Conservation (phyloP, 1,284 basidiomycete genomes). For the Apiotrichum sp. region DNA sequence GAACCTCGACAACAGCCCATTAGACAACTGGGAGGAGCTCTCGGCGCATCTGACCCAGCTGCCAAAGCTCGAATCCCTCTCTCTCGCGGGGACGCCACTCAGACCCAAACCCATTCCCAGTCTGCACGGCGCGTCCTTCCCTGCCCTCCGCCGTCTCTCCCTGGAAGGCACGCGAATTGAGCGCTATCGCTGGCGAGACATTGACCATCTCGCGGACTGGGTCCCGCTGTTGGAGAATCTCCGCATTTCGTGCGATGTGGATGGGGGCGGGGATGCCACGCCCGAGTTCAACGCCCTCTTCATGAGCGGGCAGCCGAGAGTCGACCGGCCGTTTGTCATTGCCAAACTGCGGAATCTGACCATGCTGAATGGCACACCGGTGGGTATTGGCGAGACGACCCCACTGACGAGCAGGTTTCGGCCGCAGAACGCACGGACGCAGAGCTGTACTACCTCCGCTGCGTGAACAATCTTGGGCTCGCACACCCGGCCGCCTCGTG, state of each 20-base stretch:
- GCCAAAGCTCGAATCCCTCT: constrained; percentile 55
- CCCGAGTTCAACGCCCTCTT: background rate
- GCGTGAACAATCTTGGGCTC: constrained; percentile 44
- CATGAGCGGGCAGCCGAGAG: constrained; percentile 45
- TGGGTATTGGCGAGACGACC: constrained; percentile 44
- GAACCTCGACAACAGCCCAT: constrained; percentile 69
- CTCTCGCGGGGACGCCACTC: constrained; percentile 64
- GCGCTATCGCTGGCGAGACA: constrained; percentile 54
- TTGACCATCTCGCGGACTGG: constrained; percentile 59
- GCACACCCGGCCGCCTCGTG: constrained; percentile 11
- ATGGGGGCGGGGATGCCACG: background rate
- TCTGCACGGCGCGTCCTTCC: constrained; percentile 20
- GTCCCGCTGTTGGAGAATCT: constrained; percentile 10
- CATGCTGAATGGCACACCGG: constrained; percentile 62
- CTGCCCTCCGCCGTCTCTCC: constrained; percentile 52
- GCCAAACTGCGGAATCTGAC: constrained; percentile 62
- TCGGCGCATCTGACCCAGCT: constrained; percentile 52
- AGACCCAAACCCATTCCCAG: constrained; percentile 50
- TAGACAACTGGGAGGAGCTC: constrained; percentile 58
- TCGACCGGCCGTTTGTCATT: constrained; percentile 57
- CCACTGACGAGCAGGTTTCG: constrained; percentile 54
- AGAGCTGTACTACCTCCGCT: constrained; percentile 76
- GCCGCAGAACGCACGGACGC: constrained; percentile 71
- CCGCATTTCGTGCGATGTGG: constrained; percentile 11
- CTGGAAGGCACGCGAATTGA: no score